phyloP scores from a whole-genome alignment of 2,329 filamentous ascomycete species.

The Ramichloridium luteum region DNA sequence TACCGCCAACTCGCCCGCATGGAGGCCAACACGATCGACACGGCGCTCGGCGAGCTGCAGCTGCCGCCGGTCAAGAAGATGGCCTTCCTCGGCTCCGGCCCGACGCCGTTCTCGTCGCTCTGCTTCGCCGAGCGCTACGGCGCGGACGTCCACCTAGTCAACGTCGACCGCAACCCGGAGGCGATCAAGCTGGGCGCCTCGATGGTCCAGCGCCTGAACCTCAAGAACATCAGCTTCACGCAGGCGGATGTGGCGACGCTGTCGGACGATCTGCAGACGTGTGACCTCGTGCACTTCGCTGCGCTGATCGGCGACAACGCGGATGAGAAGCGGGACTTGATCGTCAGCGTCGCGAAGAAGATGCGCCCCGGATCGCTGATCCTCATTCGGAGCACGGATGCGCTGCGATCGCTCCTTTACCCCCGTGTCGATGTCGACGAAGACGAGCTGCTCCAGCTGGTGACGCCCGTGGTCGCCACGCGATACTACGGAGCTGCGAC shows the following conservation, averaged over 20 bases:
- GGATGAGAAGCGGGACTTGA: conserved; percentile 3
- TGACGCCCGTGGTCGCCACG: conserved; percentile 3
- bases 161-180: conserved; percentile 5
- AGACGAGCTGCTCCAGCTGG: conserved; percentile 1
- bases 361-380: conserved; percentile 3
- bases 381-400: conserved; percentile 2
- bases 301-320: conserved; percentile 3
- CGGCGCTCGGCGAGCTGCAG: conserved; percentile 4
- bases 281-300: conserved; percentile 3
- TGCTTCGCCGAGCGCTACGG: conserved; percentile 5
- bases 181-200: conserved; percentile 1
- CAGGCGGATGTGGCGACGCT: conserved; percentile 2
- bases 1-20: conserved; percentile 6
- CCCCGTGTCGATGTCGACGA: conserved; percentile 3
- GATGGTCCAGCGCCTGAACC: conserved; percentile 1
- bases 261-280: background rate
- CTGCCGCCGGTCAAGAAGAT: conserved; percentile 3
- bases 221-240: conserved; percentile 1
- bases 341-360: conserved; percentile 4
- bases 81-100: conserved; percentile 4
- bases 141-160: conserved; percentile 3
- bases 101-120: conserved; percentile 4
- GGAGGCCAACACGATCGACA: conserved; percentile 5
- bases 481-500: conserved; percentile 3
- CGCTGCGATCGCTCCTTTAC: conserved; percentile 2